Base-by-base conservation (phyloP, 148 eudicot genomes). In the Oxyria digyna region DNA sequence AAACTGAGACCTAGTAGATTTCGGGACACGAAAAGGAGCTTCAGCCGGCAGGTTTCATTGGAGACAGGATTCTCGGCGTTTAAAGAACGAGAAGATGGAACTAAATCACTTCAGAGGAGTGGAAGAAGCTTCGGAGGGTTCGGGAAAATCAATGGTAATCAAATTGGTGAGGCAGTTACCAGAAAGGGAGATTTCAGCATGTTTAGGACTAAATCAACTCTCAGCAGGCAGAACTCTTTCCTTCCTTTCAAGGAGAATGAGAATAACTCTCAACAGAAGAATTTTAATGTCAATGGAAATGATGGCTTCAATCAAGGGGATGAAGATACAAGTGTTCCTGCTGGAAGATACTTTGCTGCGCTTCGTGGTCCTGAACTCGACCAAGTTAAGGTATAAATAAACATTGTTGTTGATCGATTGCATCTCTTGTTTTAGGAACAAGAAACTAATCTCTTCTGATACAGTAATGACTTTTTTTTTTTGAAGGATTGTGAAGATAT, bases 281-380 rank as follows among this genome's bases (percentile, higher is more conserved):
- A 41, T 76, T 75, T 78, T 38, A 29, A 69, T 26, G 77, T 67
- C 43, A 21, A 40, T 71, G 76, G 67, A 31, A 71, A 72, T 43
- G 73, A 67, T 62, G 75, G 74, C 14, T 65, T 67, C 27, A 29
- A 62, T 62, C 81, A 78, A 38, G 83, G 62, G 21, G 71, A 38
- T 62, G 86, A 79, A 62, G 93, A 89, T 21, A 65, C 83, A 73
- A 91, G 94, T 78, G 94, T 94, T 67, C 96, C 97, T 72, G 99
- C 89, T 72, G 99, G 99, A n/a, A 83, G 99, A 80, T 94, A 94
- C 80, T 94, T 90, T 78, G 99, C 97, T 75, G 97, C 99, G 32
- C 96, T 90, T 68, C 85, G 78, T 45, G 99, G 97, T 54, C 93
- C 99, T 68, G 97, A 94, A 77, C 80, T 94, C 2, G 99, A 94